Base-by-base conservation (phyloP, 305 asterid species). In the Plantago lanceolata region DNA sequence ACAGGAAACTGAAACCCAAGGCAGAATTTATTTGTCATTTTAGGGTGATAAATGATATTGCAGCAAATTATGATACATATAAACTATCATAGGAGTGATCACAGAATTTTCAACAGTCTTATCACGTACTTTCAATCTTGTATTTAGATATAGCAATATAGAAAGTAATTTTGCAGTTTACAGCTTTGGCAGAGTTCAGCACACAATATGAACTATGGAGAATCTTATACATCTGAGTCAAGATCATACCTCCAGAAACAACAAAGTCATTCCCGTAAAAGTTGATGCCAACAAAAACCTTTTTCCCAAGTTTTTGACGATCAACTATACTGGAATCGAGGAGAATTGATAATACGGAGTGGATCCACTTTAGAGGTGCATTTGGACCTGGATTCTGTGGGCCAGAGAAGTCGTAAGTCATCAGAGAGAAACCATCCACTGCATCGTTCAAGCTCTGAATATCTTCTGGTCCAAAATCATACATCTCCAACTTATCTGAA, bases 321-420 rank as follows among this genome's bases (percentile, higher is more conserved):
- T 73, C 68, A 52, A 63, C 68, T 24, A 59, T 51, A 59, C 40
- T 52, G 59, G 75, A 62, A 68, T 82, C 85, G 33, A 83, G 80
- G 70, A 93, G 90, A 72, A 90, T 68, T 73, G 60, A 73, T 78
- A 93, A 66, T 75, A 74, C 76, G 28, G 89, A 84, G 43, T 55
- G 92, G 58, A 93, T 82, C 99, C 97, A 93, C 78, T 81, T 80
- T 48, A 90, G 70, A 69, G 97, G 99, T 61, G 97, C 97, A 80
- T 84, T 93, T 63, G 99, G 99, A 64, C 99, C 99, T 7, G 97
- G 99, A 78, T 84, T 93, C 44, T 87, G 89, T 51, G 99, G 97
- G 79, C 78, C 81, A 61, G 99, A 93, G 89, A 85, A 88, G 76
- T 93, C 99, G 19, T 90, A 93, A 20, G 99, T 90, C 99, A 93